Conservation (phyloP, 805 yeast genomes). For the Candida pseudoglaebosa region DNA sequence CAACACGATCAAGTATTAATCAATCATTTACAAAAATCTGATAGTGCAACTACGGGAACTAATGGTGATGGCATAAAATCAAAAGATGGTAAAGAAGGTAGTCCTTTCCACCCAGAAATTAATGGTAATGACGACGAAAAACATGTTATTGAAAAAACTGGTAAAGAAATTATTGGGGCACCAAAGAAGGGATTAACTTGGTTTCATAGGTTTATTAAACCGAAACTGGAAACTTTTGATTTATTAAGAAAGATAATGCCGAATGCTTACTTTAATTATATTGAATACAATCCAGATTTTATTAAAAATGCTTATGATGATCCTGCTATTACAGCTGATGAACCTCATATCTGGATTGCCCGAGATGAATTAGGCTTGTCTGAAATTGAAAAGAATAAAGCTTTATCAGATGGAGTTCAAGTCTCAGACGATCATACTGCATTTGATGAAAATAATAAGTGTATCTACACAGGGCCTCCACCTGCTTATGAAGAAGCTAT, state of each 20-base stretch:
- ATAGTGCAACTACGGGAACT: slow-evolving; percentile 9
- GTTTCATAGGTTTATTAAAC: slow-evolving; percentile 42
- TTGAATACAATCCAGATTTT: slow-evolving; percentile 39
- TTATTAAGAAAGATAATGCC: slow-evolving; percentile 44
- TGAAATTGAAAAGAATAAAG: slow-evolving; percentile 51
- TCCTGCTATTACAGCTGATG: slow-evolving; percentile 53
- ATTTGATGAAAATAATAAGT: slow-evolving; percentile 54
- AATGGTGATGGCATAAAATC: not conserved
- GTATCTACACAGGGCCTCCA: slow-evolving; percentile 58
- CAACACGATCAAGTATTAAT: slow-evolving; percentile 17
- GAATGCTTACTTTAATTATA: slow-evolving; percentile 32
- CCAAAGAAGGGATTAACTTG: slow-evolving; percentile 23
- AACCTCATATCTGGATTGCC: slow-evolving; percentile 69
- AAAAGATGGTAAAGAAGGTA: slow-evolving; percentile 1
- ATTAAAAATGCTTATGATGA: slow-evolving; percentile 45
- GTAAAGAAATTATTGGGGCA: slow-evolving; percentile 11
- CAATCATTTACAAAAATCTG: slow-evolving; percentile 6
- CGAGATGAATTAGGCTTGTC: slow-evolving; percentile 67
- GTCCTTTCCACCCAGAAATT: slow-evolving; percentile 11
- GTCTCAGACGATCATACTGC: slow-evolving; percentile 57
- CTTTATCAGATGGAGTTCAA: slow-evolving; percentile 50
- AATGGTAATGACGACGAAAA: slow-evolving; percentile 16
- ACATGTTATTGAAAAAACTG: slow-evolving; percentile 18
- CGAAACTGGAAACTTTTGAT: slow-evolving; percentile 46
- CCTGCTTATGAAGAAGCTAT: slow-evolving; percentile 60